Percentiles rank a stretch among this genome's conserved stretches.
These are phyloP conservation scores for Mrakia frigida DNA, from an alignment of 768 basidiomycete species.

Conservation along the genomic window DNA sequence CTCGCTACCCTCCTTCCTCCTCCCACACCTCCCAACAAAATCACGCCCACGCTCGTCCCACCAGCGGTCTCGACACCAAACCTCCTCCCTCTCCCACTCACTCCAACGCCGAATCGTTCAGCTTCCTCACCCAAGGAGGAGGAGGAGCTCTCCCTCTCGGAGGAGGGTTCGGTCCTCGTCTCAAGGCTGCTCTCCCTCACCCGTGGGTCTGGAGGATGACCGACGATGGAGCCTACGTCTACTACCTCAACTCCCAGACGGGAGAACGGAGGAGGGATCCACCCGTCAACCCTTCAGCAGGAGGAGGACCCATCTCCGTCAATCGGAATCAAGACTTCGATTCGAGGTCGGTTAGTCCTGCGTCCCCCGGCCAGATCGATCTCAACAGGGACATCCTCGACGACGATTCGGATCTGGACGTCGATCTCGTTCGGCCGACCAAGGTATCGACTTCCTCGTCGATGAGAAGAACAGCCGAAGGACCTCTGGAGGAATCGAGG, in stretches of 20 bases:
- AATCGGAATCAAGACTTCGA: neutral
- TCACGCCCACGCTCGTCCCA: neutral
- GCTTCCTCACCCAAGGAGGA: slow-evolving; percentile 73
- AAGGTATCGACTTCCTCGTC: neutral
- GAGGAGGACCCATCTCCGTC: neutral
- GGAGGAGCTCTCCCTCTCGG: slow-evolving; percentile 72
- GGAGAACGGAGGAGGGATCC: slow-evolving; percentile 67
- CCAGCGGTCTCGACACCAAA: slow-evolving; percentile 50
- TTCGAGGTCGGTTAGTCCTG: neutral
- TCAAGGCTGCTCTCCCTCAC: slow-evolving; percentile 12
- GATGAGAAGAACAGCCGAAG: neutral
- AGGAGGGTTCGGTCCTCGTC: slow-evolving; percentile 38
- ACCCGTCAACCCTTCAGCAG: slow-evolving; percentile 20
- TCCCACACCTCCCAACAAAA: neutral
- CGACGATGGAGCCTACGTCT: slow-evolving; percentile 57
- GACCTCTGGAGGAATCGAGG: slow-evolving; percentile 9
- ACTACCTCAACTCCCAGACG: slow-evolving; percentile 74
- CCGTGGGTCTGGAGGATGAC: slow-evolving; percentile 7
- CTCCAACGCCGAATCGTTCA: slow-evolving; percentile 50
- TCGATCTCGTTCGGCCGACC: neutral
- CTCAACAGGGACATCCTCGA: slow-evolving; percentile 6
- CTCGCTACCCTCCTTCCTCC: neutral
- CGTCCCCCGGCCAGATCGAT: neutral
- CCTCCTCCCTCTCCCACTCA: slow-evolving; percentile 42
- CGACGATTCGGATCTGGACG: slow-evolving; percentile 17